Evolutionary conservation across 441 rosid species (phyloP).

Genomic region (Adansonia grandidieri): DNA sequence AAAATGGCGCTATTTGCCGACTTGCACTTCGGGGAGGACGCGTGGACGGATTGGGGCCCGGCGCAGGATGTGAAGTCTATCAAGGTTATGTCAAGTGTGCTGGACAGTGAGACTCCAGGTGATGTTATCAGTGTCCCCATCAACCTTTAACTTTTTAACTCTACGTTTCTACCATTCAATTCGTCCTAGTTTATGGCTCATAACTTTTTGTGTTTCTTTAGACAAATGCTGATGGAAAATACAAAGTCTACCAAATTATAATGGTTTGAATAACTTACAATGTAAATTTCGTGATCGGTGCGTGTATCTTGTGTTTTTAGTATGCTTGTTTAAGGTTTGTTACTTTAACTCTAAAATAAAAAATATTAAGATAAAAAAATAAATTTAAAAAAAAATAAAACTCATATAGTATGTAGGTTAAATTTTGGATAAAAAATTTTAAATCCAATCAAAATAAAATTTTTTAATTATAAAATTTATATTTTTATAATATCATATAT

Average conservation of each 20-base stretch:
- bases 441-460: no score
- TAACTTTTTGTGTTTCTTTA: background rate
- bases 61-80: slow-evolving; percentile 63
- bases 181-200: no score
- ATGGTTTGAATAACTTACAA: background rate
- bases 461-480: no score
- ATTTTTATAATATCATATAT: no score
- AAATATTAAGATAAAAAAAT: no score
- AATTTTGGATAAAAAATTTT: no score
- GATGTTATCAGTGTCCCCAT: background rate
- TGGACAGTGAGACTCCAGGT: slow-evolving; percentile 68
- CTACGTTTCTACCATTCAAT: background rate
- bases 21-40: slow-evolving; percentile 75
- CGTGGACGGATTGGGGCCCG: slow-evolving; percentile 84
- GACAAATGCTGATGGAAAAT: background rate
- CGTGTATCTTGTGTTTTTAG: no score
- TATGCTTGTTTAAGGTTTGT: no score
- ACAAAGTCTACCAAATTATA: background rate
- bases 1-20: slow-evolving; percentile 74
- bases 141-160: background rate
- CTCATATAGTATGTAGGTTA: no score
- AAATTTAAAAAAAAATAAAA: no score
- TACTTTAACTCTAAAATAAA: no score
- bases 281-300: no score
- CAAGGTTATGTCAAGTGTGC: slow-evolving; percentile 63